Evolutionary conservation across 1,284 basidiomycete genomes (phyloP).

Genomic region (Heterobasidion irregulare): DNA sequence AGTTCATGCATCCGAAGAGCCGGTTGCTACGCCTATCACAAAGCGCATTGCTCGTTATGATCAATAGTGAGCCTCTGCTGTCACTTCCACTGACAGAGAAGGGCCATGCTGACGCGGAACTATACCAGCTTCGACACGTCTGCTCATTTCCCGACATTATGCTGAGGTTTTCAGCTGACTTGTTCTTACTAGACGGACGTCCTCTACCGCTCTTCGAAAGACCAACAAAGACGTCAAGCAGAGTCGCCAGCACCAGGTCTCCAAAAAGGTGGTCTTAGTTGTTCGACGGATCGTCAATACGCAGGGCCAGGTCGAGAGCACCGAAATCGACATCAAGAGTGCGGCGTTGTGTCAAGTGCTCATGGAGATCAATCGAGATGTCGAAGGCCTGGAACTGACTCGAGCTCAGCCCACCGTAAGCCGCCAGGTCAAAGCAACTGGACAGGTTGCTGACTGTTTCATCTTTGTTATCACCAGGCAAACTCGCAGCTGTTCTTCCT

Average conservation of each 20-base stretch:
- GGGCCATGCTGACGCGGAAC: background rate
- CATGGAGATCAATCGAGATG: conserved; percentile 13
- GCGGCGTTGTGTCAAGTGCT: conserved; percentile 12
- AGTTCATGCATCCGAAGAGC: no score
- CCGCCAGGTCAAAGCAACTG: conserved; percentile 3
- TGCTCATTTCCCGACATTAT: background rate
- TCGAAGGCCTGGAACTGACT: conserved; percentile 10
- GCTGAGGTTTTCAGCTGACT: background rate
- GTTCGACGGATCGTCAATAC: conserved; percentile 16
- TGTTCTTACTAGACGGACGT: conserved; percentile 11
- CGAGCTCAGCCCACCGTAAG: background rate
- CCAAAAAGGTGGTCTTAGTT: conserved; percentile 15
- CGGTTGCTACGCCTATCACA: background rate
- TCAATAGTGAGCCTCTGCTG: conserved; percentile 12
- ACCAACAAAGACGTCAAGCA: conserved; percentile 14
- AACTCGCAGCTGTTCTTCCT: background rate
- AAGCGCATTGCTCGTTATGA: conserved; percentile 17
- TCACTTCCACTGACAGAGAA: no score
- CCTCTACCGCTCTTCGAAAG: conserved; percentile 14
- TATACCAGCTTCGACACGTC: background rate
- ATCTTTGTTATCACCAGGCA: background rate
- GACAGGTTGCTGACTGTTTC: conserved; percentile 1
- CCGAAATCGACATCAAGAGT: conserved; percentile 16
- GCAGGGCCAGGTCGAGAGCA: conserved; percentile 11
- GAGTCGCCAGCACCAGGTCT: conserved; percentile 5